Percentiles rank a stretch among this genome's conserved stretches.
Conservation (phyloP, 345 rosid genomes). For the Linum lewisii region DNA sequence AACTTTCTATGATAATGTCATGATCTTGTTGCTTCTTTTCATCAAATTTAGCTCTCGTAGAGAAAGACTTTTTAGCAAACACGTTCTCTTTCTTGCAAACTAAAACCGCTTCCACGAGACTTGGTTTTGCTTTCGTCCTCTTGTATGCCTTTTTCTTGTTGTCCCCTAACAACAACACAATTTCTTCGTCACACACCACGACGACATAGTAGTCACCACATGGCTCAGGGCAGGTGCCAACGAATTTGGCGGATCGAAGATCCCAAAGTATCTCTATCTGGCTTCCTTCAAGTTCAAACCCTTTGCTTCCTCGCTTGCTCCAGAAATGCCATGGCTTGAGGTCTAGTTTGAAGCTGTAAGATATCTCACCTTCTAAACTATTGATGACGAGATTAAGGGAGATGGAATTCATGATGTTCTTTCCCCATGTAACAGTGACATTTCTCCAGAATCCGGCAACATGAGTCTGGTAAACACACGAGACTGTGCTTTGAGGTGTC, state of each 20-base stretch:
- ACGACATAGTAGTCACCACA: conserved; percentile 67
- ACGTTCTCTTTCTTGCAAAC: conserved; percentile 74
- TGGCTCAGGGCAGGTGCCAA: conserved; percentile 63
- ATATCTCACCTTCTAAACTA: conserved; percentile 45
- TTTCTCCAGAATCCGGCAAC: conserved; percentile 56
- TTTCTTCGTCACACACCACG: conserved; percentile 76
- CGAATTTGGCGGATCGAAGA: conserved; percentile 65
- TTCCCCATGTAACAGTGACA: conserved; percentile 61
- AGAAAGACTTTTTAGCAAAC: conserved; percentile 67
- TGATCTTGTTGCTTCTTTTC: conserved; percentile 56
- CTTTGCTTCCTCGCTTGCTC: conserved; percentile 73
- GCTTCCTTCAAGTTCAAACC: conserved; percentile 55
- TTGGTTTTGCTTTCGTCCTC: conserved; percentile 70
- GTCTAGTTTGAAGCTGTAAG: conserved; percentile 53
- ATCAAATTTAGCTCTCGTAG: conserved; percentile 61
- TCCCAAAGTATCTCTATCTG: conserved; percentile 75
- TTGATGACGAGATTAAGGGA: conserved; percentile 53
- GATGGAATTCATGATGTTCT: conserved; percentile 55
- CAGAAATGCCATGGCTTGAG: conserved; percentile 89
- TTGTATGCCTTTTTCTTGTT: conserved; percentile 76
- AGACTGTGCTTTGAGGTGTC: conserved; percentile 66
- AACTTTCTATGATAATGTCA: conserved; percentile 77
- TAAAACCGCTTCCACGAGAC: conserved; percentile 48
- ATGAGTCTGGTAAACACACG: conserved; percentile 57
- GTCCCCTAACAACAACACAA: conserved; percentile 74